Evolutionary conservation across 1,139 yeast genomes (phyloP).

Genomic region (Lodderomyces parapsilosis): DNA sequence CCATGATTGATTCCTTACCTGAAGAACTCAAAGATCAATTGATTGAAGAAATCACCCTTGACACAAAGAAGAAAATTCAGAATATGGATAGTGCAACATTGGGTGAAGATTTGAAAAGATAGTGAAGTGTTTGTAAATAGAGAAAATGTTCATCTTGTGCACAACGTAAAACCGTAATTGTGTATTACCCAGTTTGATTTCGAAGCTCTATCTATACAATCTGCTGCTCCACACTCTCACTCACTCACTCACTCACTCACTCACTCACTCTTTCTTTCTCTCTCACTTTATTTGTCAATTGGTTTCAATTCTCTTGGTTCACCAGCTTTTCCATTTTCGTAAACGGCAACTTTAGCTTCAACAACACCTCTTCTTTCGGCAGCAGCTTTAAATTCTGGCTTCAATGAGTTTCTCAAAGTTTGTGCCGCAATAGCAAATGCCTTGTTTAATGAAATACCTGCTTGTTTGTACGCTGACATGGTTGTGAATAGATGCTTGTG

Average conservation of each 20-base stretch:
- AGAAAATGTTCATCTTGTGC: background rate
- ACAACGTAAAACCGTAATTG: background rate
- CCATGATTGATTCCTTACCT: conserved; percentile 41
- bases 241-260: no score
- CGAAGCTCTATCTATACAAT: no score
- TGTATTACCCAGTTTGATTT: background rate
- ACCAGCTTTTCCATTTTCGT: conserved; percentile 61
- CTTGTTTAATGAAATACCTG: conserved; percentile 84
- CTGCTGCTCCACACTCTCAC: no score
- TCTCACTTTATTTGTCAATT: conserved; percentile 9
- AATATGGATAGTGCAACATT: conserved; percentile 3
- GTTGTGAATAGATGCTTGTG: conserved; percentile 1
- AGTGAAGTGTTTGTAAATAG: background rate
- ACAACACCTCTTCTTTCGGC: conserved; percentile 73
- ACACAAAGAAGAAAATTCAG: conserved; percentile 4
- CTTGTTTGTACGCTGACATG: conserved; percentile 83
- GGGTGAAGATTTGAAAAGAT: conserved; percentile 6
- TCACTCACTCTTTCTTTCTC: no score
- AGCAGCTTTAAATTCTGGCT: conserved; percentile 77
- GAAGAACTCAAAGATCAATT: conserved; percentile 32
- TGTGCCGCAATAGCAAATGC: conserved; percentile 90
- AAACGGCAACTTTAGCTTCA: conserved; percentile 75
- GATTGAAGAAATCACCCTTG: conserved; percentile 24
- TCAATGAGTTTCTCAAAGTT: conserved; percentile 84
- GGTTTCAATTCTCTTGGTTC: conserved; percentile 28